Evolutionary conservation across 352 stramenopile species (phyloP), one percentile per base, ranked within the genome.

Genomic region (Phytopythium vexans): DNA sequence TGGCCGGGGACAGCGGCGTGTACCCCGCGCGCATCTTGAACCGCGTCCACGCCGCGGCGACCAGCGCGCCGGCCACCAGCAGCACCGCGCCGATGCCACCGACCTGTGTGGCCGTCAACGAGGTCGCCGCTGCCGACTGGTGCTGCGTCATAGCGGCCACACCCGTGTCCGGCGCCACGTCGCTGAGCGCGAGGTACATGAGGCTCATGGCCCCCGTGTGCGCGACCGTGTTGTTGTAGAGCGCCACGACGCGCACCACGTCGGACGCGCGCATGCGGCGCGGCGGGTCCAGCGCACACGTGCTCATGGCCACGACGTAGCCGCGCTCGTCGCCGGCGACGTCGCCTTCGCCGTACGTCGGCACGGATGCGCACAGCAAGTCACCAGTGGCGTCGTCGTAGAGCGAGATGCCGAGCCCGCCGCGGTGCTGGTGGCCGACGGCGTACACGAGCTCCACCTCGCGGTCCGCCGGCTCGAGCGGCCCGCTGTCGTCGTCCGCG

Each of bases 121-220:
- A 27, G 21, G 21, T 27, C 21, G 21, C 21, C 21, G 21, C 21
- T 27, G 21, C 21, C 21, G 21, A 27, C 21, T 27, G 21, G 21
- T 27, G 21, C 21, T 27, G 21, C 1, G 21, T 27, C 21, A 27
- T 27, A 27, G 21, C 41, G 2, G 47, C 46, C 6, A 45, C 37
- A 33, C 10, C 34, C 8, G 47, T 14, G 6, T 38, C 38, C 56
- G 12, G 43, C 36, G n/a, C 49, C 41, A 86, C 78, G 53, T 92
- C 79, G 46, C 73, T 77, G 10, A 90, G 62, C 33, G 77, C 82
- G 44, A 92, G 49, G 68, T 90, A 92, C 72, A 88, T 79, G 10
- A 92, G 55, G 48, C 75, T 87, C 82, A 92, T 92, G 6, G 79
- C 82, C 40, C 82, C 82, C 32, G 82, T 89, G 62, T 90, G 82